These are phyloP conservation scores for Casaregolazyma suthepensis DNA, from an alignment of 1,139 yeast genomes.

Conservation along the genomic window DNA sequence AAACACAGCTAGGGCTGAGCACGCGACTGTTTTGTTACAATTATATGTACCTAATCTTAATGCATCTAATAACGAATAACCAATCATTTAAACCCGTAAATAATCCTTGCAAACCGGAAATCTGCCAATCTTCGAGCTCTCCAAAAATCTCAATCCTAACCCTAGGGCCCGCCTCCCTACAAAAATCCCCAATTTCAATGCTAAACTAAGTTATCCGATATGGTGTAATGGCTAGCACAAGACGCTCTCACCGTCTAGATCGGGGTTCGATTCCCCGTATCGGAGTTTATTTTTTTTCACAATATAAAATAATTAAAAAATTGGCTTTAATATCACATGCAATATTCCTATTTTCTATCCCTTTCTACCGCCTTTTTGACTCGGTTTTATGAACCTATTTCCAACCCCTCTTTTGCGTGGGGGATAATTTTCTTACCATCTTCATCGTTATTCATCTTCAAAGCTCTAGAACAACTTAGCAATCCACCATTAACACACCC, in stretches of 20 bases:
- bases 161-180: not conserved
- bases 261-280: slow-evolving; percentile 19
- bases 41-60: no score
- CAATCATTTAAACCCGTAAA: no score
- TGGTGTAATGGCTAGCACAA: slow-evolving; percentile 18
- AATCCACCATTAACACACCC: not conserved
- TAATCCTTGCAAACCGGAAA: no score
- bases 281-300: slow-evolving; percentile 12
- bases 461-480: not conserved
- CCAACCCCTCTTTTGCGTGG: not conserved
- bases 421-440: not conserved
- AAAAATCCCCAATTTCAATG: not conserved
- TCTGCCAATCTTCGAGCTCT: no score
- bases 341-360: not conserved
- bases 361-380: not conserved
- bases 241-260: slow-evolving; percentile 18
- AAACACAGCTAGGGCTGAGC: no score
- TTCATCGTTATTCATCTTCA: not conserved
- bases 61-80: not conserved
- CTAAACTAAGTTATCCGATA: slow-evolving; percentile 12
- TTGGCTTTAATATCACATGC: not conserved
- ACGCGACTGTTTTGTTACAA: no score
- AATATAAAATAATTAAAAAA: not conserved
- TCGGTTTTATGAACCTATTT: not conserved
- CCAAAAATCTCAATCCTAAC: not conserved